Base-by-base conservation (phyloP, 805 yeast genomes). In the Candida sonorensis region DNA sequence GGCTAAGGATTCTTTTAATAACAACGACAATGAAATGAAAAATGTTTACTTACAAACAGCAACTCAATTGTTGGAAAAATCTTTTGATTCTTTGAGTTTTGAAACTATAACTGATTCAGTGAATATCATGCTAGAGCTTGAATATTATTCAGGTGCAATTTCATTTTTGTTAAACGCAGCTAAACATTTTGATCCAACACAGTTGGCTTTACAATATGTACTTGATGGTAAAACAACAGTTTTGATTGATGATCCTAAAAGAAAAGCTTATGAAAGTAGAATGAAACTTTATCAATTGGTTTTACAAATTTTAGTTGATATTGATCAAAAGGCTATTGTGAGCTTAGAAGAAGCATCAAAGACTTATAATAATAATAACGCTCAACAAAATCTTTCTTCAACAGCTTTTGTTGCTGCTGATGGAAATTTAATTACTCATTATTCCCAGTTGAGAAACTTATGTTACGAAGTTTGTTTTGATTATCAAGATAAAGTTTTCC, bases 41-140 rank as follows among this genome's bases (percentile, higher is more conserved):
- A 61, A 72, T 37, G 67, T 72, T 38, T 79, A 84, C 46, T 65
- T 92, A 45, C 69, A 72, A 28, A 77, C 80, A 40, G 85, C 97
- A 1, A 82, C 84, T 10, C 68, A 71, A 31, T 63, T 90, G 29
- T 76, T 92, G 45, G 83, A 82, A 50, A 77, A 77, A 46, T 85
- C 94, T 3, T 81, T 83, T 32, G 85, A 81, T 35, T 76, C 83
- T 12, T 66, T 92, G 34, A 75, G 81, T 2, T 61, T 81, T 31
- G 97, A 85, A 37, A 83, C 82, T 31, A 69, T 92, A 36, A 79
- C 79, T 38, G 94, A 84, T 45, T 82, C 95, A 7, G 75, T 85
- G 17, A 69, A 71, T 27, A 82, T 82, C 29, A 84, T 86, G 81
- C 61, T 82, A 33, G 77, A 77, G 20, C 67, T 90, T 38, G 81